Conservation (phyloP, 228 moss, liverwort and hornwort species). For the Sphagnum magellanicum region DNA sequence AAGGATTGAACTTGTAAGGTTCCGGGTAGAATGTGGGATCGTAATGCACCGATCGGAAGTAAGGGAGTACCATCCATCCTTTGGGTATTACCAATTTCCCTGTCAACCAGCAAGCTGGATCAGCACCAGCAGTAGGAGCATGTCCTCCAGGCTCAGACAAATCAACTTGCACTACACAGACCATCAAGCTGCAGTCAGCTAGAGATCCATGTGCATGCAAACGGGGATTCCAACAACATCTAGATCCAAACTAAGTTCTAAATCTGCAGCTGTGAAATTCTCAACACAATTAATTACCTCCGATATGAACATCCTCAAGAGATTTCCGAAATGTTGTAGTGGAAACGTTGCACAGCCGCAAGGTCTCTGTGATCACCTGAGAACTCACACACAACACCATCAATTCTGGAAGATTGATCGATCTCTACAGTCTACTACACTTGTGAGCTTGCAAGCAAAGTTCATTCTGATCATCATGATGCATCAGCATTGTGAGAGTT, state of each 20-base stretch:
- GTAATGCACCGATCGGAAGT: constrained; percentile 69
- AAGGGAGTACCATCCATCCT: constrained; percentile 75
- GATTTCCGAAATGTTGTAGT: constrained; percentile 45
- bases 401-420: constrained; percentile 40
- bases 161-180: no score
- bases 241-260: no score
- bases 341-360: constrained; percentile 49
- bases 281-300: constrained; percentile 10
- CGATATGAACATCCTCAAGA: constrained; percentile 39
- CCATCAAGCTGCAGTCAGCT: no score
- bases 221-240: no score
- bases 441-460: no score
- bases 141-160: no score
- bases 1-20: constrained; percentile 76
- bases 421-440: constrained; percentile 16
- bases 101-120: not conserved
- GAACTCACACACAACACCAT: constrained; percentile 29
- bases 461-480: no score
- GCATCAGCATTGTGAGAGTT: no score
- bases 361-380: constrained; percentile 54
- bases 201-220: no score
- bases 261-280: not conserved
- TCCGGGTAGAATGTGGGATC: constrained; percentile 52
- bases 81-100: constrained; percentile 62
- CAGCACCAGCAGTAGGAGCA: no score